phyloP scores from a whole-genome alignment of 2,329 filamentous ascomycete genomes.

The Penicillium concentricum region DNA sequence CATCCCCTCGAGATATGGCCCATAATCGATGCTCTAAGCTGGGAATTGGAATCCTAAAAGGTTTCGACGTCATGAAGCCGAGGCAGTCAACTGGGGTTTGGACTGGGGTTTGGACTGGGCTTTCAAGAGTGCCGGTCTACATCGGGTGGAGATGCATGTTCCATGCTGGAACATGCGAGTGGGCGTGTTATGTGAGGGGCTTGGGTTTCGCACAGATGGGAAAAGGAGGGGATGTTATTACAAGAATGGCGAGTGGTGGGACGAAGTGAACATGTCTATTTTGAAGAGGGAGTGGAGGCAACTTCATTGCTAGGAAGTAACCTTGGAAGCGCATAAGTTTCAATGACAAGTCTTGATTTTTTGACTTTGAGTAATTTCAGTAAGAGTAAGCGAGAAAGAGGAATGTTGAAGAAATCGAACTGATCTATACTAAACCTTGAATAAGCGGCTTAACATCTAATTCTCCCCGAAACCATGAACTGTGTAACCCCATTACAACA shows the following conservation, averaged over 20 bases:
- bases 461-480: not conserved
- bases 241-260: not conserved
- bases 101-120: not conserved
- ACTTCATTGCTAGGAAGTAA: no score
- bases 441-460: not conserved
- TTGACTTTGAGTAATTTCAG: not conserved
- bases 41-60: not conserved
- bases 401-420: not conserved
- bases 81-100: not conserved
- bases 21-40: not conserved
- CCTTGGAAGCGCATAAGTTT: no score
- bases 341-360: not conserved
- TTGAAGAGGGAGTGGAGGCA: not conserved
- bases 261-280: not conserved
- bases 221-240: not conserved
- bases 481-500: no score
- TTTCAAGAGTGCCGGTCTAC: not conserved
- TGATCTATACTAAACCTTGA: not conserved
- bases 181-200: no score
- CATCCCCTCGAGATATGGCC: not conserved
- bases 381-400: not conserved
- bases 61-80: not conserved
- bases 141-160: not conserved
- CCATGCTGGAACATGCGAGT: not conserved
- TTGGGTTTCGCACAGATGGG: not conserved